phyloP scores from a whole-genome alignment of 768 basidiomycete genomes.

The Nevesoporus exiguus region DNA sequence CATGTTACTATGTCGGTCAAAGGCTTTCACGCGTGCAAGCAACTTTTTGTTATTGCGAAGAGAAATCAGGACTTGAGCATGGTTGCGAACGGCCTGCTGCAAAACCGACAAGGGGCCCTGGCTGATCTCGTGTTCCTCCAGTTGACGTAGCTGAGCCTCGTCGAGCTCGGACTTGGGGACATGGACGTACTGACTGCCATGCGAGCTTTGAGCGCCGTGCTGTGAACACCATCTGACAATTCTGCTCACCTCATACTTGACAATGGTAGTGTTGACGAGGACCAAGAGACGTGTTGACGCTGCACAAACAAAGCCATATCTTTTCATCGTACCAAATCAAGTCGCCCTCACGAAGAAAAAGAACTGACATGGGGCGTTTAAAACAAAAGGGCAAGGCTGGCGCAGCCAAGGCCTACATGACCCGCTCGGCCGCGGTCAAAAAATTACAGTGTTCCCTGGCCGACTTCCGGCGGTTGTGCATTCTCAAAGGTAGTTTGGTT shows the following conservation, averaged over 20 bases:
- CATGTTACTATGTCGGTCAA: constrained; percentile 99
- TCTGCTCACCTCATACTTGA: constrained; percentile 30
- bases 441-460: constrained; percentile 95
- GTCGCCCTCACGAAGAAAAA: neutral
- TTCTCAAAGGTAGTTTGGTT: constrained; percentile 75
- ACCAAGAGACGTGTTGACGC: constrained; percentile 24
- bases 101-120: constrained; percentile 96
- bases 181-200: constrained; percentile 87
- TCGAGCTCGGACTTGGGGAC: constrained; percentile 96
- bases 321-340: constrained; percentile 1
- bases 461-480: constrained; percentile 95
- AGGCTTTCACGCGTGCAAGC: constrained; percentile 93
- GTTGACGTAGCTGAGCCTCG: constrained; percentile 90
- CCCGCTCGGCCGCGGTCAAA: constrained; percentile 86
- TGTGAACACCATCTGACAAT: neutral
- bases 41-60: constrained; percentile 98
- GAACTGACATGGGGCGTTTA: constrained; percentile 64
- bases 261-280: constrained; percentile 7
- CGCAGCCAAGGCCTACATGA: constrained; percentile 88
- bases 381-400: constrained; percentile 86
- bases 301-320: constrained; percentile 28
- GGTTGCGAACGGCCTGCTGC: constrained; percentile 96
- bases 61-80: constrained; percentile 96
- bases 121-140: constrained; percentile 98
- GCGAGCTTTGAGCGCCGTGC: constrained; percentile 5